phyloP scores from a whole-genome alignment of 371 early-diverging fungal genomes.

The Capniomyces stellatus region DNA sequence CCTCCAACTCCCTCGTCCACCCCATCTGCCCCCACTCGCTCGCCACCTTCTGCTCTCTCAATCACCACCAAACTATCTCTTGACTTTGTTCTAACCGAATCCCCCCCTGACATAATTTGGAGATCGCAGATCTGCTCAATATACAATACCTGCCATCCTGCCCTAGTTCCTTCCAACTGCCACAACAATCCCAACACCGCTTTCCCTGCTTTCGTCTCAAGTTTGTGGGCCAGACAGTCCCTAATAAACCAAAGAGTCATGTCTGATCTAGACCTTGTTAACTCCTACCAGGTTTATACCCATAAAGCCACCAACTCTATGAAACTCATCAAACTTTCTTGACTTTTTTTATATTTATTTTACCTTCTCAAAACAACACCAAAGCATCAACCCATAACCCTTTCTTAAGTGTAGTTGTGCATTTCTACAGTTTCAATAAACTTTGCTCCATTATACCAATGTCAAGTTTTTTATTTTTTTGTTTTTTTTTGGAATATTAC shows the following conservation, averaged over 20 bases:
- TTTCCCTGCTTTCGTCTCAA: conserved; percentile 1
- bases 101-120: background rate
- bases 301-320: background rate
- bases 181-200: background rate
- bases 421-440: too few species aligned
- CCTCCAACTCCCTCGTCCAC: too few species aligned
- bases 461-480: background rate
- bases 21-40: too few species aligned
- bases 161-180: background rate
- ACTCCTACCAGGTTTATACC: background rate
- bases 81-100: conserved; percentile 3
- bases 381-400: too few species aligned
- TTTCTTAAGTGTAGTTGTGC: too few species aligned
- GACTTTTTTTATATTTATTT: background rate
- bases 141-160: background rate
- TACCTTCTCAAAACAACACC: too few species aligned
- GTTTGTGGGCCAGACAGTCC: conserved; percentile 5
- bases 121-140: background rate
- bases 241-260: conserved; percentile 4
- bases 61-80: background rate
- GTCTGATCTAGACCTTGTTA: background rate
- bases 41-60: too few species aligned
- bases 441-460: too few species aligned
- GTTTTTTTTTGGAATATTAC: background rate
- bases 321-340: background rate